Base-by-base conservation (phyloP, 148 eudicot genomes). In the Silene uniflora region DNA sequence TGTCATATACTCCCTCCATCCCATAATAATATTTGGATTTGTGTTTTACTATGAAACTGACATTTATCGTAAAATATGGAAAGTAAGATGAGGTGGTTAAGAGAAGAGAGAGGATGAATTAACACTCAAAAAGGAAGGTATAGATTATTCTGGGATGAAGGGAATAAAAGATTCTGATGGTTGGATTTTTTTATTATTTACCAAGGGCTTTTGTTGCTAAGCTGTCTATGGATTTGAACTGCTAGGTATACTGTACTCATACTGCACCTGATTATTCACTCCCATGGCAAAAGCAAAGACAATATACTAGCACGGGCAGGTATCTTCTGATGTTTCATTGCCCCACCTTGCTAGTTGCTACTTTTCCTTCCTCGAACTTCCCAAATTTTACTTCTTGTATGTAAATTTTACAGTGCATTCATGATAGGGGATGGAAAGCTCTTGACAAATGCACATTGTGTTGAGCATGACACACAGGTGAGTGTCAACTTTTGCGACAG, bases 241-340 rank as follows among this genome's bases (percentile, higher is more conserved):
- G 76, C 56, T 80, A 94, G 98, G 98, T 94, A 76, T 94, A 90
- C 78, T 90, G 96, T 67, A 92, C 97, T 67, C 97, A 94, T 84
- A 94, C 93, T 67, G 97, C 88, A 69, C 98, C 98, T 62, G 96
- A 94, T 87, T 94, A 94, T 83, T 90, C 97, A 69, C 96, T 94
- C 42, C 98, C 98, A 73, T 94, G 98, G 98, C 98, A 94, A 81
- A 91, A 94, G 82, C 97, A 90, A 86, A 83, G 96, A 72, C 98
- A 94, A 75, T 92, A 76, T 80, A 89, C 97, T 62, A 91, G 97
- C 79, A 94, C 98, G 60, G 98, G 97, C 83, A 94, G 98, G 98
- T 85, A 91, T 71, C 77, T 77, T 68, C 66, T 67, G n/a, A 23
- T 17, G 61, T 73, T 60, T 62, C 54, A 56, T 52, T 59, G 62